These are phyloP conservation scores for Dichotomocladium elegans DNA, from an alignment of 371 early-diverging fungal genomes.

Conservation along the genomic window DNA sequence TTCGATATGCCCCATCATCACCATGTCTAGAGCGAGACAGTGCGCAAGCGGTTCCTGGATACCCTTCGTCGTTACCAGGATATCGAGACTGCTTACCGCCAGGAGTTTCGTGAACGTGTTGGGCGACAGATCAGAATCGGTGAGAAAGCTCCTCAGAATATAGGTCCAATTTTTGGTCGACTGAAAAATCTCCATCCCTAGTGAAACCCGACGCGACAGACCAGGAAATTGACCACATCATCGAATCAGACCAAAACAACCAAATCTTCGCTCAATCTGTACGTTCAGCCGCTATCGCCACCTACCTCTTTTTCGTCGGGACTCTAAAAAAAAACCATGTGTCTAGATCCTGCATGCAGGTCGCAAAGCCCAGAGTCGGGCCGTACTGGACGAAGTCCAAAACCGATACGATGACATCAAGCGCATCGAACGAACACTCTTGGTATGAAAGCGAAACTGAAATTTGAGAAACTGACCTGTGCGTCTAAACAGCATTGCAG, in stretches of 20 bases:
- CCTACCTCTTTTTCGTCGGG: too few relatives aligned
- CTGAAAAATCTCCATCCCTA: constrained; percentile 10
- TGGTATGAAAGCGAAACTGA: constrained; percentile 35
- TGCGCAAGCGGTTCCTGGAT: constrained; percentile 80
- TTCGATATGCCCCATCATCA: too few relatives aligned
- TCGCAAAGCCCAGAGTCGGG: constrained; percentile 66
- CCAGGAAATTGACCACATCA: constrained; percentile 70
- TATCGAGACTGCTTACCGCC: constrained; percentile 73
- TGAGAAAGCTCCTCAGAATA: constrained; percentile 13
- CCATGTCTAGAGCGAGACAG: too few relatives aligned
- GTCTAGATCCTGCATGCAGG: constrained; percentile 60
- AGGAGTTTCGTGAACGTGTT: constrained; percentile 80
- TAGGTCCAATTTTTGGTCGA: not conserved
- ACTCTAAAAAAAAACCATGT: not conserved
- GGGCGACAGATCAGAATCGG: constrained; percentile 85
- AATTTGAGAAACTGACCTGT: not conserved
- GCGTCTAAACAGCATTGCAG: constrained; percentile 25
- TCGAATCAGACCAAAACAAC: constrained; percentile 62
- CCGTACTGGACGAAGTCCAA: constrained; percentile 75
- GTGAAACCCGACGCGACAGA: constrained; percentile 76
- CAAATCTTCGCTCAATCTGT: constrained; percentile 79
- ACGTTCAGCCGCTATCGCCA: constrained; percentile 1
- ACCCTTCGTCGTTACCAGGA: constrained; percentile 78
- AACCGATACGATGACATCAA: constrained; percentile 77
- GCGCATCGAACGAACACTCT: constrained; percentile 72